Conservation (phyloP, 345 rosid species). For the Mallotus nudiflorus region DNA sequence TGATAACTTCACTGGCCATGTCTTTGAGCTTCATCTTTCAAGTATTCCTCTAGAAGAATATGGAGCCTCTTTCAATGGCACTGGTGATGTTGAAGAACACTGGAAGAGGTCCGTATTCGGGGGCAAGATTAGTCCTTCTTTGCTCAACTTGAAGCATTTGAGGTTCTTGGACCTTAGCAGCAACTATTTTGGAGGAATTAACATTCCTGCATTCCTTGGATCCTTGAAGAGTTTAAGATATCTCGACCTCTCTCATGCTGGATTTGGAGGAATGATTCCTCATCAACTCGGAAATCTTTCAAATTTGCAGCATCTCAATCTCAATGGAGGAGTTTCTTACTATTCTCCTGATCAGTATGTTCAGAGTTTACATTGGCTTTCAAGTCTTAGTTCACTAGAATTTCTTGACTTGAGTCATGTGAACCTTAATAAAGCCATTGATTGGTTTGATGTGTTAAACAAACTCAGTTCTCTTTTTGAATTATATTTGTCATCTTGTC, state of each 20-base stretch:
- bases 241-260: no score
- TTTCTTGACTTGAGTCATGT: slow-evolving; percentile 19
- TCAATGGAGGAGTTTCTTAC: background rate
- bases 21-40: slow-evolving; percentile 17
- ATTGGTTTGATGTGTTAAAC: slow-evolving; percentile 12
- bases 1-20: slow-evolving; percentile 20
- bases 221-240: slow-evolving; percentile 3
- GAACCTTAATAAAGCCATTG: background rate
- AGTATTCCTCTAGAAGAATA: background rate
- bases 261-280: slow-evolving; percentile 27
- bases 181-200: slow-evolving; percentile 10
- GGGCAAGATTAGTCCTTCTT: slow-evolving; percentile 26
- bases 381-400: slow-evolving; percentile 14
- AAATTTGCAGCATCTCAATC: slow-evolving; percentile 17
- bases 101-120: slow-evolving; percentile 4
- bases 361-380: slow-evolving; percentile 28
- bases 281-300: slow-evolving; percentile 32
- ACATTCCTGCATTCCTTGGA: slow-evolving; percentile 9
- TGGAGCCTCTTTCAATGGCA: no score
- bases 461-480: slow-evolving; percentile 17
- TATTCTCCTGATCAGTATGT: background rate
- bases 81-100: no score
- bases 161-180: slow-evolving; percentile 25
- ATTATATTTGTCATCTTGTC: slow-evolving; percentile 10
- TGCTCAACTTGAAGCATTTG: slow-evolving; percentile 26